Conservation (phyloP, 1,284 basidiomycete species). For the Apiotrichum porosum region DNA sequence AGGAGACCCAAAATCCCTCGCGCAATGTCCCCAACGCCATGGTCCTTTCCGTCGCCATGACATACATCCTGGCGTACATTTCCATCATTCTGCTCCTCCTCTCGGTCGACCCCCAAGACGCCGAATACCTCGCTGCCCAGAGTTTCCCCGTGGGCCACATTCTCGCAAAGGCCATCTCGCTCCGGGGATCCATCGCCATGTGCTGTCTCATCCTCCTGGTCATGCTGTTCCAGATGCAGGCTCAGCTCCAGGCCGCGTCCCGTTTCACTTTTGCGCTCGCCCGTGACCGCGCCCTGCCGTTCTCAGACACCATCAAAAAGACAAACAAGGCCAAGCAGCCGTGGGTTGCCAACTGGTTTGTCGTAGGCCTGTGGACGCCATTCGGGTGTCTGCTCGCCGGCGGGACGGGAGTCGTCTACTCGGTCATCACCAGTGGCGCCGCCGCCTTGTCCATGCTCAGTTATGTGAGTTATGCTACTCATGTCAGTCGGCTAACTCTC, state of each 20-base stretch:
- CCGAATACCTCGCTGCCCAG: conserved; percentile 23
- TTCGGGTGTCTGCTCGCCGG: conserved; percentile 33
- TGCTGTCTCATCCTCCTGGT: conserved; percentile 34
- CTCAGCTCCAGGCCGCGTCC: conserved; percentile 45
- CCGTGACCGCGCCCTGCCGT: conserved; percentile 47
- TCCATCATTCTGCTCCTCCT: conserved; percentile 41
- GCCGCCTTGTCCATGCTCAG: conserved; percentile 37
- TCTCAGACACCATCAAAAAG: conserved; percentile 33
- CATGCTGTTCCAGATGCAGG: conserved; percentile 39
- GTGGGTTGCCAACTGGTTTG: conserved; percentile 39
- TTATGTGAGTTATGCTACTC: conserved; percentile 31
- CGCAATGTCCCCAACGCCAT: conserved; percentile 47
- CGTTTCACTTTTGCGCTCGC: conserved; percentile 47
- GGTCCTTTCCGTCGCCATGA: conserved; percentile 31
- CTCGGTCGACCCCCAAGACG: conserved; percentile 34
- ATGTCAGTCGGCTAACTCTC: neutral
- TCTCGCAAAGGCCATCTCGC: conserved; percentile 33
- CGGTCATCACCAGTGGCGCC: conserved; percentile 37
- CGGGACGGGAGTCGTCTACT: conserved; percentile 24
- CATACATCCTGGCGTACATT: conserved; percentile 43
- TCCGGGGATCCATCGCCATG: conserved; percentile 32
- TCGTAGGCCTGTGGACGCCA: conserved; percentile 28
- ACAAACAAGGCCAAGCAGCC: conserved; percentile 40
- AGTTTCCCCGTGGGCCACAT: conserved; percentile 44
- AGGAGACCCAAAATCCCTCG: conserved; percentile 47